Evolutionary conservation across 768 basidiomycete genomes (phyloP), one percentile per base, ranked within the genome.

Genomic region (Russula emetica): DNA sequence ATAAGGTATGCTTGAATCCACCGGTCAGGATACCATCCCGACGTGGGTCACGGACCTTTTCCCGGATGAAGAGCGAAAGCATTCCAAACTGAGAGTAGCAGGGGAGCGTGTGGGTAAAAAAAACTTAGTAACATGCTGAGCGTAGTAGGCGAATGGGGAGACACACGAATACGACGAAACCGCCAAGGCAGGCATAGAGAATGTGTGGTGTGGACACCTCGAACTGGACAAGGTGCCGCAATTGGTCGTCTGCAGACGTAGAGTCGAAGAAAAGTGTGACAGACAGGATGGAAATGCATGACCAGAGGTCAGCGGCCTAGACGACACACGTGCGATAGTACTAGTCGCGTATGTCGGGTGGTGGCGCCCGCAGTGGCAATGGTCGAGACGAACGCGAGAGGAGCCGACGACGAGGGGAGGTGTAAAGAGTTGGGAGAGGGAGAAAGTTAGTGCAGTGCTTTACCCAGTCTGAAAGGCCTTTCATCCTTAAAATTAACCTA

Each of bases 21-120:
- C 24, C 22, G 13, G 24, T 22, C 44, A 32, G 40, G 14, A 36
- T 2, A 34, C 38, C 28, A 64, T n/a, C 51, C 22, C 10, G 18
- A 26, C 18, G 40, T 20, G 36, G 24, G 16, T 34, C n/a, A 73
- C 77, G 47, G 59, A 88, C 89, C 78, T 83, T 85, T 78, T 95
- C 93, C 71, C 94, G 88, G 70, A 98, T 82, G 69, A 98, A 84
- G 6, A 95, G 80, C 3, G 92, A 94, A 76, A 95, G 91, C 92
- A 96, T 94, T 74, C 92, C 92, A 75, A 96, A 97, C 90, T 94
- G 10, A 49, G 57, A 62, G 58, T n/a, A 26, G 51, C 55, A 18
- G 26, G 38, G 38, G 38, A 40, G 38, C 5, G 38, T 13, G 16
- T 36, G 5, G 11, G 28, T 36, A 22, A 2, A 40, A 2, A 40